These are phyloP conservation scores for Glarea lozoyensis DNA, from an alignment of 495 filamentous ascomycete species.

Conservation along the genomic window DNA sequence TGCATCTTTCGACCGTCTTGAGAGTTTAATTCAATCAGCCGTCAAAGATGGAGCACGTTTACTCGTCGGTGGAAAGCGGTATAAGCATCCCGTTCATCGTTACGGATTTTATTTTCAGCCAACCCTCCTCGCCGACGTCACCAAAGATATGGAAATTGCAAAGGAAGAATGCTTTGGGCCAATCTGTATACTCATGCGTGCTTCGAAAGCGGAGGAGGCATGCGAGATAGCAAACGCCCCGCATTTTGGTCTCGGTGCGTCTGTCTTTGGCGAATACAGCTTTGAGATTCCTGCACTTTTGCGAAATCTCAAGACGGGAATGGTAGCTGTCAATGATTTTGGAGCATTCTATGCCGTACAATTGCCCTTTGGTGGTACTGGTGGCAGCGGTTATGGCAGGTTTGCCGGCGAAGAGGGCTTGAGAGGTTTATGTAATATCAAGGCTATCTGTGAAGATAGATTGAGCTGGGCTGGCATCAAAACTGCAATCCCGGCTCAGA, in stretches of 20 bases:
- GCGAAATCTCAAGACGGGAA: slow-evolving; percentile 64
- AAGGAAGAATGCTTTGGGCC: slow-evolving; percentile 90
- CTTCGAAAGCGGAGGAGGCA: slow-evolving; percentile 48
- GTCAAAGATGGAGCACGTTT: slow-evolving; percentile 68
- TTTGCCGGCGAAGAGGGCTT: slow-evolving; percentile 91
- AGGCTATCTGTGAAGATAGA: slow-evolving; percentile 74
- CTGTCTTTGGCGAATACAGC: slow-evolving; percentile 59
- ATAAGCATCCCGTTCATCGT: slow-evolving; percentile 58
- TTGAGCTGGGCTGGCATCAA: slow-evolving; percentile 48
- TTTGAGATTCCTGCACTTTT: slow-evolving; percentile 50
- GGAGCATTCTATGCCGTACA: slow-evolving; percentile 85
- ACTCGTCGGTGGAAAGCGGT: slow-evolving; percentile 69
- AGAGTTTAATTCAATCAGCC: slow-evolving; percentile 65
- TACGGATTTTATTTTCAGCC: slow-evolving; percentile 86
- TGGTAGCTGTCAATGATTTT: slow-evolving; percentile 94
- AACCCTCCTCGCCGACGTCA: slow-evolving; percentile 83
- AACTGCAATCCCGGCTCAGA: slow-evolving; percentile 67
- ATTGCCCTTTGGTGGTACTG: slow-evolving; percentile 83
- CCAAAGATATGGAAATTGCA: slow-evolving; percentile 69
- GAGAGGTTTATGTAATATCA: slow-evolving; percentile 73
- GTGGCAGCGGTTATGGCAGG: slow-evolving; percentile 82
- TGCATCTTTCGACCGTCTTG: slow-evolving; percentile 57
- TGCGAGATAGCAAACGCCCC: slow-evolving; percentile 70
- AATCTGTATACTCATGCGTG: slow-evolving; percentile 74
- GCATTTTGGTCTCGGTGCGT: slow-evolving; percentile 67